A percentile compares a stretch with the other conserved stretches of the same genome.
Evolutionary conservation across 106 monocot genomes (phyloP).

Genomic region (Platanthera guangdongensis): DNA sequence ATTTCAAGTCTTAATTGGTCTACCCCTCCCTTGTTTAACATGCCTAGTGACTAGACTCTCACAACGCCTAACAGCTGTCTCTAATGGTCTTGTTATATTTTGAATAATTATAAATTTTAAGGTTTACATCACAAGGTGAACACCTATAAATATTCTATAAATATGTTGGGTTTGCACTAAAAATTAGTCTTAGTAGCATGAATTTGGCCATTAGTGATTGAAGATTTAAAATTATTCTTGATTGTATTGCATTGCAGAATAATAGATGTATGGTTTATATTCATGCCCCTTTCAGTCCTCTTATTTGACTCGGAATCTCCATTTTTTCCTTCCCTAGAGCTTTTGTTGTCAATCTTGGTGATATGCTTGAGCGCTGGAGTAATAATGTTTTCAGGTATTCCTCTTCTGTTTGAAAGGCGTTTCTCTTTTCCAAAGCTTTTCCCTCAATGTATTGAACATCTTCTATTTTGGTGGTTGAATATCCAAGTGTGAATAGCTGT

Average conservation of each 20-base stretch:
- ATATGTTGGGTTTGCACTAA: neutral
- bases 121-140: neutral
- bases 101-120: too few relatives aligned
- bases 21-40: too few relatives aligned
- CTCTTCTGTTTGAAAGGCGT: neutral
- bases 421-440: neutral
- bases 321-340: conserved; percentile 36
- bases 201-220: neutral
- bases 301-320: too few relatives aligned
- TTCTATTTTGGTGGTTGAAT: neutral
- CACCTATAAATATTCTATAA: neutral
- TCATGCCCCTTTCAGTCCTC: too few relatives aligned
- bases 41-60: too few relatives aligned
- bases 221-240: neutral
- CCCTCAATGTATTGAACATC: neutral
- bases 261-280: too few relatives aligned
- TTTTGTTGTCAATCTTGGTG: conserved; percentile 90
- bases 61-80: too few relatives aligned
- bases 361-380: conserved; percentile 99
- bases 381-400: conserved; percentile 78
- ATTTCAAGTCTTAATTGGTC: too few relatives aligned
- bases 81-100: too few relatives aligned
- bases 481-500: neutral
- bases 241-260: neutral
- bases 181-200: neutral